Percentiles rank a stretch among this genome's conserved stretches.
phyloP scores from a whole-genome alignment of 129 eudicot species.

The Erigeron canadensis region DNA sequence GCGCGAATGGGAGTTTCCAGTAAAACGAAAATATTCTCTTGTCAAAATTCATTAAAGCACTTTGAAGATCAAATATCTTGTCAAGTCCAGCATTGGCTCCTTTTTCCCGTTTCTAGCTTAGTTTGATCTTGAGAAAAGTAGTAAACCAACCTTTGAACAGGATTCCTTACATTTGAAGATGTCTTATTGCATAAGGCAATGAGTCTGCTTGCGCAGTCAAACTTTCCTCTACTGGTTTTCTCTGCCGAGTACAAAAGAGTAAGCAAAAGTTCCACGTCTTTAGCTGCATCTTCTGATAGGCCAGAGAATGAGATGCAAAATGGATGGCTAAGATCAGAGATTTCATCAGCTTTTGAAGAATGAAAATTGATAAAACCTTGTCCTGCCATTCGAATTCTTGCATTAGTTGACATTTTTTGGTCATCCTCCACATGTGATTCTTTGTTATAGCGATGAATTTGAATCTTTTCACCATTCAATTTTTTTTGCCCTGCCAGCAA shows the following conservation, averaged over 20 bases:
- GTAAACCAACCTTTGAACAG: conserved; percentile 42
- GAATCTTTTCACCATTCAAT: conserved; percentile 30
- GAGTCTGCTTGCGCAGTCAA: conserved; percentile 30
- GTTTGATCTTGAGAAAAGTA: conserved; percentile 46
- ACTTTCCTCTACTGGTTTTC: conserved; percentile 39
- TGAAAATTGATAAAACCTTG: conserved; percentile 23
- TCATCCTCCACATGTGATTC: not conserved
- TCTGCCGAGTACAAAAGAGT: conserved; percentile 50
- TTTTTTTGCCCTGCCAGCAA: conserved; percentile 16
- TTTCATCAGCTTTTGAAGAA: conserved; percentile 18
- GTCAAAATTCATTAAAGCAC: conserved; percentile 7
- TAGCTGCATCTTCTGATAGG: conserved; percentile 31
- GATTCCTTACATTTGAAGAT: conserved; percentile 30
- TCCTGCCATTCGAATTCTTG: conserved; percentile 35
- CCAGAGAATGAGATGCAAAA: conserved; percentile 12
- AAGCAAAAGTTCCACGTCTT: conserved; percentile 38
- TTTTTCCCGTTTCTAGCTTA: conserved; percentile 37
- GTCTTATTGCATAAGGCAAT: conserved; percentile 25
- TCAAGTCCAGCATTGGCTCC: conserved; percentile 12
- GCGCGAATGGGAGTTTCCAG: conserved; percentile 30
- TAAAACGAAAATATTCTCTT: conserved; percentile 25
- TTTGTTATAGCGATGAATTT: not conserved
- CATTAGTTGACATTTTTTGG: conserved; percentile 25
- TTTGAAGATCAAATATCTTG: conserved; percentile 22
- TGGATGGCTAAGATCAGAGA: conserved; percentile 6